phyloP scores from a whole-genome alignment of 2,329 filamentous ascomycete genomes.

The Dactylonectria estremocensis region DNA sequence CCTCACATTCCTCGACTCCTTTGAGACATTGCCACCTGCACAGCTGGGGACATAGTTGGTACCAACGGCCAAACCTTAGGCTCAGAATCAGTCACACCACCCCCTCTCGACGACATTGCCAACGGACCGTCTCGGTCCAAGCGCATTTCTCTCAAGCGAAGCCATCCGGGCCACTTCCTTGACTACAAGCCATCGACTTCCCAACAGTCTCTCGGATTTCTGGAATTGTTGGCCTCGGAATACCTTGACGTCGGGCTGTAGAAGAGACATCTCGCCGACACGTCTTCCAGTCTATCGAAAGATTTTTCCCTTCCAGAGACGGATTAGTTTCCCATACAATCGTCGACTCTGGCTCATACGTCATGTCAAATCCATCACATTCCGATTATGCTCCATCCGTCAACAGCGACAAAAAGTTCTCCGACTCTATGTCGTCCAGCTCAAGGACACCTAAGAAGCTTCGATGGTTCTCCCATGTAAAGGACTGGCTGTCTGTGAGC shows the following conservation, averaged over 20 bases:
- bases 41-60: constrained; percentile 2
- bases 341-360: constrained; percentile 28
- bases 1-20: constrained; percentile 17
- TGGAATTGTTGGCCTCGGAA: not conserved
- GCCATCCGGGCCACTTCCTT: constrained; percentile 8
- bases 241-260: not conserved
- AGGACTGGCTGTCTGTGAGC: constrained; percentile 64
- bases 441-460: constrained; percentile 43
- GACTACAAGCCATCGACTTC: not conserved
- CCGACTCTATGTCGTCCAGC: constrained; percentile 30
- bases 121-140: not conserved
- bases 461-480: constrained; percentile 61
- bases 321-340: constrained; percentile 26
- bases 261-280: not conserved
- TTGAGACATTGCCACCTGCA: not conserved
- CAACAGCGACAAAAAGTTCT: constrained; percentile 39
- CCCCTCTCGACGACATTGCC: constrained; percentile 12
- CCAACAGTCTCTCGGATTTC: no score
- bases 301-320: constrained; percentile 29
- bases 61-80: constrained; percentile 1
- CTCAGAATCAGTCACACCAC: constrained; percentile 13
- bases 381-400: constrained; percentile 46
- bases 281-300: constrained; percentile 5
- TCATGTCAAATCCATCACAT: constrained; percentile 34
- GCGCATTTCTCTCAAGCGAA: constrained; percentile 11